Base-by-base conservation (phyloP, 2,329 filamentous ascomycete genomes). In the Colletotrichum incanum region DNA sequence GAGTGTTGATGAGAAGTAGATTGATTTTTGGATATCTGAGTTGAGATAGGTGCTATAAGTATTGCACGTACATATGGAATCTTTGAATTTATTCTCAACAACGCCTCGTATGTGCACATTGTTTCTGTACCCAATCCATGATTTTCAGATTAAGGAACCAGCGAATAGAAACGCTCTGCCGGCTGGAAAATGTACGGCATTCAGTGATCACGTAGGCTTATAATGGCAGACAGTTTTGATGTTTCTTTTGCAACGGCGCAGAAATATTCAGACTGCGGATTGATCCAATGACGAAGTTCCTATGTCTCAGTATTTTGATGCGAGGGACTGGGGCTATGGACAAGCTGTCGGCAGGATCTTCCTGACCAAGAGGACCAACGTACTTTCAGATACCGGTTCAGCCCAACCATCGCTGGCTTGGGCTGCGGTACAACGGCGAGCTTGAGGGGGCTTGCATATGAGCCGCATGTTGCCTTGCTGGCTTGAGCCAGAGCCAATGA, bases 221-320 rank as follows among this genome's bases (percentile, higher is more conserved):
- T 12, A 12, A 16, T n/a, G 56, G 18, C 12, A 16, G 28, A 34
- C 3, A 26, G 26, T 6, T 16, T 20, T 20, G 7, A 4, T n/a
- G 39, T 28, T 18, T 47, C n/a, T 20, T 23, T 6, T 5, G 14
- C 6, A 16, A 31, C 18, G 14, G 26, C 6, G 26, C 20, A n/a
- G 4, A 12, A 26, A 9, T 62, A 52, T 62, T 47, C 56, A 41
- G 65, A 55, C 65, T 62, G 16, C 7, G 56, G 47, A 8, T 39
- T 62, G n/a, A 11, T 20, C 65, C 45, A 61, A 37, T 61, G 9
- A 12, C 3, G 20, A 12, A 16, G 5, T 9, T 45, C 3, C 3
- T 34, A 12, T 34, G 37, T 23, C 23, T 20, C 20, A 6, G 7
- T 18, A 18, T 34, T 14, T 23, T 12, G 5, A 28, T n/a, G 41